phyloP scores from a whole-genome alignment of 768 basidiomycete genomes.

The Tulasnella sp. region DNA sequence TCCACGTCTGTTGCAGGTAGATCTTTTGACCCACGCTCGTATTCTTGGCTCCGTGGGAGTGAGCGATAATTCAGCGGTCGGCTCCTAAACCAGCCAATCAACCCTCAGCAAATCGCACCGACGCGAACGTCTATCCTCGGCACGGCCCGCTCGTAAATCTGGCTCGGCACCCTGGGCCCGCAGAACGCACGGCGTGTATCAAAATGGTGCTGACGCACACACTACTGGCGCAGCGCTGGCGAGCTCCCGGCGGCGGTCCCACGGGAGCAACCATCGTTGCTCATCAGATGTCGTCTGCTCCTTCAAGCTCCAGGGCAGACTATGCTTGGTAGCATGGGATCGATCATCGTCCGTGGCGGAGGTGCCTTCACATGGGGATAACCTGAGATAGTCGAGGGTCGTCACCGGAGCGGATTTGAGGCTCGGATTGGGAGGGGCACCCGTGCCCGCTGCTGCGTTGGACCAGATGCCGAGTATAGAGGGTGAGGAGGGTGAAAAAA shows the following conservation, averaged over 20 bases:
- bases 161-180: conserved; percentile 88
- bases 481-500: neutral
- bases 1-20: no score
- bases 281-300: no score
- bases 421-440: neutral
- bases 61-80: no score
- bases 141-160: conserved; percentile 72
- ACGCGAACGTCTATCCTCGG: no score
- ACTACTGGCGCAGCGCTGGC: neutral
- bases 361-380: conserved; percentile 43
- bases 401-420: conserved; percentile 45
- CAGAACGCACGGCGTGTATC: conserved; percentile 76
- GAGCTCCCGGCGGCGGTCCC: neutral
- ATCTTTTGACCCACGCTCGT: no score
- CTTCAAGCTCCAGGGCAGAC: no score
- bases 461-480: conserved; percentile 14
- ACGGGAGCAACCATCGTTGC: neutral
- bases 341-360: no score
- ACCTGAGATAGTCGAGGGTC: conserved; percentile 79
- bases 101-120: no score
- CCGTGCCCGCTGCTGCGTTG: neutral
- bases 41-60: no score
- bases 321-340: no score
- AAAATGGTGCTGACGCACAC: conserved; percentile 44
- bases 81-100: no score